A percentile compares a stretch with the other conserved stretches of the same genome.
These are phyloP conservation scores for Haplographium delicatum DNA, from an alignment of 495 filamentous ascomycete genomes.

Conservation along the genomic window DNA sequence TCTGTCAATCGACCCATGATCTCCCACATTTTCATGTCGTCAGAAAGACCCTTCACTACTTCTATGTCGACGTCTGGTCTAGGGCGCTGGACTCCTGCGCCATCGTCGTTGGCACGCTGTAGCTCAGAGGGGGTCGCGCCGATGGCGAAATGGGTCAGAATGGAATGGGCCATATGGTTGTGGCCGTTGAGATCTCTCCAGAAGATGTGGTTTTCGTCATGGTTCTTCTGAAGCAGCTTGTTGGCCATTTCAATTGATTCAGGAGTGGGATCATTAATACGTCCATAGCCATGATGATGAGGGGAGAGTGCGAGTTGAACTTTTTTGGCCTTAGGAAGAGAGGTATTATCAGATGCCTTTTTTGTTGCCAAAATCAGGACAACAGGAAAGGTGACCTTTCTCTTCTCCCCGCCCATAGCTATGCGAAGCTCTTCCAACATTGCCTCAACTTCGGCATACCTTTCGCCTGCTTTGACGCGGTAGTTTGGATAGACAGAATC, in stretches of 20 bases:
- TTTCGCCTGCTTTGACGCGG: too few relatives aligned
- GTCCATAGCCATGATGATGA: not conserved
- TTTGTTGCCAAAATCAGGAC: too few relatives aligned
- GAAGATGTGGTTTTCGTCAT: constrained; percentile 38
- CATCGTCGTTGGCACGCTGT: constrained; percentile 26
- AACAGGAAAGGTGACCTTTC: too few relatives aligned
- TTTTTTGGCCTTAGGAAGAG: too few relatives aligned
- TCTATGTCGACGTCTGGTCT: constrained; percentile 22
- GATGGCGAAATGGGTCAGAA: constrained; percentile 29
- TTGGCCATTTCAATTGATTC: constrained; percentile 34
- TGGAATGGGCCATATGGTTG: constrained; percentile 33
- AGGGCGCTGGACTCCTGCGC: constrained; percentile 25
- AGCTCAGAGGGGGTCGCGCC: constrained; percentile 27
- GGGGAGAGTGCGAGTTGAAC: too few relatives aligned
- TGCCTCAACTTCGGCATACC: too few relatives aligned
- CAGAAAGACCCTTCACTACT: constrained; percentile 10
- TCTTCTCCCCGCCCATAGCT: too few relatives aligned
- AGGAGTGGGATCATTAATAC: not conserved
- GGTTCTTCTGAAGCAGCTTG: constrained; percentile 57
- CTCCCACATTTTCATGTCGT: not conserved
- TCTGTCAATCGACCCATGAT: constrained; percentile 22
- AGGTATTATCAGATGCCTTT: too few relatives aligned
- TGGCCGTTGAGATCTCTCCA: constrained; percentile 21
- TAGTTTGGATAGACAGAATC: too few relatives aligned
- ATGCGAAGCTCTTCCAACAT: too few relatives aligned